phyloP scores from a whole-genome alignment of 108 stramenopile species.

The Nitzschia sp. region DNA sequence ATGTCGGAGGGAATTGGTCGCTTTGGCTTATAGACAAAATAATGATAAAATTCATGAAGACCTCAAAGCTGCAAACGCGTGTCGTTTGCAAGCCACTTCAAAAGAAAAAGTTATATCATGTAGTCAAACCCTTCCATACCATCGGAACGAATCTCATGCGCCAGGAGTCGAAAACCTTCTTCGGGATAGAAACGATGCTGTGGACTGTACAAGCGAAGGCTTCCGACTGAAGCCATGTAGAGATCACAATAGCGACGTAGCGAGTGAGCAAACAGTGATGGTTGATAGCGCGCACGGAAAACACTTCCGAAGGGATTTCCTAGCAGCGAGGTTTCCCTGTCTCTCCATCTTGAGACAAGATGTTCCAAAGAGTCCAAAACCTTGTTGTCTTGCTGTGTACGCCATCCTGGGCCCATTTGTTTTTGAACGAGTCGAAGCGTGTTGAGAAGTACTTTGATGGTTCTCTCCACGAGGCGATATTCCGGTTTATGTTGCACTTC shows the following conservation, averaged over 20 bases:
- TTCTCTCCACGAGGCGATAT: constrained; percentile 54
- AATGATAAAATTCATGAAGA: no score
- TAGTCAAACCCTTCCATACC: constrained; percentile 6
- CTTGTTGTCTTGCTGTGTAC: constrained; percentile 58
- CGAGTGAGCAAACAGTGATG: constrained; percentile 71
- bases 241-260: constrained; percentile 68
- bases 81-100: no score
- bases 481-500: constrained; percentile 54
- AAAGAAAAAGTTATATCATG: no score
- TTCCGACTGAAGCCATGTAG: constrained; percentile 69
- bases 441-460: constrained; percentile 72
- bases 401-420: constrained; percentile 49
- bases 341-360: constrained; percentile 77
- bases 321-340: constrained; percentile 64
- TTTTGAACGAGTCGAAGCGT: constrained; percentile 63
- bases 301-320: constrained; percentile 86
- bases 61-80: no score
- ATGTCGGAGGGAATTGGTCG: constrained; percentile 59
- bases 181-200: constrained; percentile 88
- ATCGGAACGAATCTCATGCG: constrained; percentile 60
- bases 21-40: constrained; percentile 52
- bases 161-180: constrained; percentile 58
- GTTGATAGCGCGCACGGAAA: constrained; percentile 82
- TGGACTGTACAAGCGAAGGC: constrained; percentile 70
- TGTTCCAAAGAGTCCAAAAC: constrained; percentile 70